Conservation (phyloP, 2,329 filamentous ascomycete species). For the Ceratocystis papillata region DNA sequence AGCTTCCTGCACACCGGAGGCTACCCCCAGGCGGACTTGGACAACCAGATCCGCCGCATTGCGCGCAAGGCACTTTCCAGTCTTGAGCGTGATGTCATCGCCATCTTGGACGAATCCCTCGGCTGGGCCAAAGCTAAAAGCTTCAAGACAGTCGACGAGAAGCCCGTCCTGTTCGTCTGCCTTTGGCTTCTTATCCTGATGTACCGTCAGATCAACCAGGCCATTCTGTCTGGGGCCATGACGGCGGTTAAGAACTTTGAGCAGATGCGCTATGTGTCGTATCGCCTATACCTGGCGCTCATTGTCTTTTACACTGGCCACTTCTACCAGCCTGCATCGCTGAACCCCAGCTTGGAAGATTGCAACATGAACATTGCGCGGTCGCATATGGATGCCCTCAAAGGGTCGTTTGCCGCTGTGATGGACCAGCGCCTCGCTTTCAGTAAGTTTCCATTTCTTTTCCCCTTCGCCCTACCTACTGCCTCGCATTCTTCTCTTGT, state of each 20-base stretch:
- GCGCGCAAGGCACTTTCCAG: conserved; percentile 33
- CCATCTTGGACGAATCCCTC: conserved; percentile 34
- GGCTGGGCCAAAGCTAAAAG: conserved; percentile 30
- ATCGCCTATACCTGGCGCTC: conserved; percentile 25
- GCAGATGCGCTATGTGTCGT: conserved; percentile 11
- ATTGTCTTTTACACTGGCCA: conserved; percentile 27
- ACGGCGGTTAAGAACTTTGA: conserved; percentile 28
- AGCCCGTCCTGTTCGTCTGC: conserved; percentile 39
- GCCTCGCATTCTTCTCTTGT: not conserved
- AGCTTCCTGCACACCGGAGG: conserved; percentile 35
- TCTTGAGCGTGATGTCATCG: conserved; percentile 35
- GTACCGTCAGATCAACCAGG: conserved; percentile 35
- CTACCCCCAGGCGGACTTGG: conserved; percentile 26
- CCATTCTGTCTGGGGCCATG: conserved; percentile 24
- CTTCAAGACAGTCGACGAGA: conserved; percentile 34
- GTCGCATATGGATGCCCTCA: conserved; percentile 12
- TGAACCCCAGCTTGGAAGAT: conserved; percentile 24
- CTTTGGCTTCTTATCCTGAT: conserved; percentile 42
- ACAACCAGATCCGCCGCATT: conserved; percentile 35
- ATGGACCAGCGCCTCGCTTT: conserved; percentile 11
- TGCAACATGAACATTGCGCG: conserved; percentile 7
- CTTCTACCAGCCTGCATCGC: conserved; percentile 25
- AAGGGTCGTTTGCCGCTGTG: conserved; percentile 5
- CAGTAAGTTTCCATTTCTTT: conserved; percentile 9
- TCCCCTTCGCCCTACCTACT: not conserved